Evolutionary conservation across 108 stramenopile genomes (phyloP), one percentile per base, ranked within the genome.

Genomic region (Phaeodactylum tricornutum): DNA sequence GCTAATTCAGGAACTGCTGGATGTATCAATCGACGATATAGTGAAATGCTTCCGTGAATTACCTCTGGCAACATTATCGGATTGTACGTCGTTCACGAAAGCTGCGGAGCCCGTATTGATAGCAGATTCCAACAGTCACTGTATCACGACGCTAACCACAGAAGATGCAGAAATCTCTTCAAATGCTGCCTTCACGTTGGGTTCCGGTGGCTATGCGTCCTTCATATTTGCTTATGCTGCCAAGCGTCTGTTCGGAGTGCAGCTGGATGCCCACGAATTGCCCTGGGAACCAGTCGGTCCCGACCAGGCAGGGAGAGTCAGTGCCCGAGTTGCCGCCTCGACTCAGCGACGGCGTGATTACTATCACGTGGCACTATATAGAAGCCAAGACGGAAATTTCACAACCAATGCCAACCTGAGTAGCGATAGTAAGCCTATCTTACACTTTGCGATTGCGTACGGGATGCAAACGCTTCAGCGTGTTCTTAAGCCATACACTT

Each of bases 381-480:
- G 58, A 43, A 50, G 66, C 28, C 30, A 12, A 9, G 71, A 77
- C 57, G 76, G 81, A 25, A 55, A 55, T 16, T 82, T 61, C 52
- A 66, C 73, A 9, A 50, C 38, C 31, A 36, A 53, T 42, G 29
- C 3, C 14, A 25, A 40, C 19, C 19, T 28, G 32, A 29, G 26
- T 15, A 9, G 21, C 30, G 40, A 30, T n/a, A 34, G 54, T 21
- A 39, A 20, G 14, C 66, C 72, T 24, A 71, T 91, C 14, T 69
- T 97, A 20, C 54, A 54, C 15, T 97, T 99, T 69, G 96, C 92
- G 25, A 79, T 77, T 40, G 95, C 94, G 17, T 93, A 95, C 58
- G 98, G 98, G 6, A 95, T 97, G 70, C 93, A 96, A 59, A 94
- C 94, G 35, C 81, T 97, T 41, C 96, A 99, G 66, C 67, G 82